phyloP scores from a whole-genome alignment of 2,329 filamentous ascomycete genomes.

The Geosmithia flava region DNA sequence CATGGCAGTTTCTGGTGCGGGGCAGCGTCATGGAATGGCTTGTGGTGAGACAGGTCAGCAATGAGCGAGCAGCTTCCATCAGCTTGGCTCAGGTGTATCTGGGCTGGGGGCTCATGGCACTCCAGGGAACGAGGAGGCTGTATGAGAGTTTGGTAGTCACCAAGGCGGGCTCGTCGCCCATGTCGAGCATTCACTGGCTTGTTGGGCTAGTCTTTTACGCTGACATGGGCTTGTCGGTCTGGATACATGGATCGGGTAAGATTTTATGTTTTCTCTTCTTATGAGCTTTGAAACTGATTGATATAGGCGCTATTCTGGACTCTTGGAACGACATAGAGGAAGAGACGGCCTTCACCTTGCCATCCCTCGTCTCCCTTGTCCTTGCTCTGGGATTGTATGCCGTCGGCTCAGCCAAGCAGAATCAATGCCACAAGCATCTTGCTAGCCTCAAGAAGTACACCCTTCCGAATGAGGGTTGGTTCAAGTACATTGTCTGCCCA shows the following conservation, averaged over 20 bases:
- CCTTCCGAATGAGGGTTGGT: slow-evolving; percentile 61
- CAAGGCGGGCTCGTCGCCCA: slow-evolving; percentile 53
- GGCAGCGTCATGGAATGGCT: slow-evolving; percentile 41
- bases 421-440: slow-evolving; percentile 60
- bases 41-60: slow-evolving; percentile 15
- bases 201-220: slow-evolving; percentile 71
- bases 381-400: slow-evolving; percentile 52
- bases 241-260: slow-evolving; percentile 71
- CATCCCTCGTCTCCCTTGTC: slow-evolving; percentile 18
- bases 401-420: slow-evolving; percentile 59
- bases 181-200: slow-evolving; percentile 79
- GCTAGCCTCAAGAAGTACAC: slow-evolving; percentile 69
- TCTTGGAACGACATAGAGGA: slow-evolving; percentile 12
- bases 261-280: slow-evolving; percentile 2
- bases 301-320: slow-evolving; percentile 17
- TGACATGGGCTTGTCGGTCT: slow-evolving; percentile 60
- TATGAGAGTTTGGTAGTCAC: slow-evolving; percentile 59
- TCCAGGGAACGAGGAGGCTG: slow-evolving; percentile 65
- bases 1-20: slow-evolving; percentile 41
- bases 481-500: slow-evolving; percentile 63
- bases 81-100: slow-evolving; percentile 48
- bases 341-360: background rate
- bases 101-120: slow-evolving; percentile 59
- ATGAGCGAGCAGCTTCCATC: slow-evolving; percentile 25
- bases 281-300: slow-evolving; percentile 1